Conservation (phyloP, 805 yeast species). For the Saccharomycopsis sp. region DNA sequence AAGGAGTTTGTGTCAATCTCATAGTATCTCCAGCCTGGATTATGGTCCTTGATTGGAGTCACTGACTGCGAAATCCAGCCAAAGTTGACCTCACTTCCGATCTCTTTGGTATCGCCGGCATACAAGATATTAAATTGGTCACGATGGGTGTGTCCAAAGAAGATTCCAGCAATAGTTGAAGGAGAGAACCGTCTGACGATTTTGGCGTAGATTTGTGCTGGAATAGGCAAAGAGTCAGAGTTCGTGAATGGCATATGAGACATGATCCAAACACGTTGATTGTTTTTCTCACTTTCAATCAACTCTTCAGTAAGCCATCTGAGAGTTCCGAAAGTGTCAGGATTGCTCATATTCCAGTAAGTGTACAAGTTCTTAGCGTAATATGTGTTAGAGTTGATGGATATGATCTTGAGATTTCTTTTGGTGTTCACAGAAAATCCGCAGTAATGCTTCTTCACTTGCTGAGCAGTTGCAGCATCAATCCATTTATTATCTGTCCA, state of each 20-base stretch:
- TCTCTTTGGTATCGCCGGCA: slow-evolving; percentile 38
- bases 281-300: slow-evolving; percentile 47
- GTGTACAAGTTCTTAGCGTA: slow-evolving; percentile 57
- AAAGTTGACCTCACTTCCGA: slow-evolving; percentile 40
- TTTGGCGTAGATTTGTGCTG: slow-evolving; percentile 46
- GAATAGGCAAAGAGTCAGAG: slow-evolving; percentile 54
- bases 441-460: slow-evolving; percentile 45
- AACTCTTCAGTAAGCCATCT: slow-evolving; percentile 56
- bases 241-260: slow-evolving; percentile 59
- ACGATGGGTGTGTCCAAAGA: slow-evolving; percentile 65
- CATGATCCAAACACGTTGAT: slow-evolving; percentile 66
- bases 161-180: slow-evolving; percentile 57
- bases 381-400: slow-evolving; percentile 63
- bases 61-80: slow-evolving; percentile 64
- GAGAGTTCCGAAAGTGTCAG: slow-evolving; percentile 59
- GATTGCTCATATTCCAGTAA: slow-evolving; percentile 43
- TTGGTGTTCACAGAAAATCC: slow-evolving; percentile 53
- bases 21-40: slow-evolving; percentile 71
- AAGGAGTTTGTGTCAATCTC: slow-evolving; percentile 57
- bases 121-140: slow-evolving; percentile 62
- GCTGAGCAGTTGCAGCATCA: slow-evolving; percentile 28
- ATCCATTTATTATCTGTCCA: slow-evolving; percentile 46
- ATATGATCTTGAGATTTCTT: slow-evolving; percentile 49
- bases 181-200: slow-evolving; percentile 64
- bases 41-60: slow-evolving; percentile 51